These are phyloP conservation scores for Tylopilus intermedius DNA, from an alignment of 768 basidiomycete genomes.

Conservation along the genomic window DNA sequence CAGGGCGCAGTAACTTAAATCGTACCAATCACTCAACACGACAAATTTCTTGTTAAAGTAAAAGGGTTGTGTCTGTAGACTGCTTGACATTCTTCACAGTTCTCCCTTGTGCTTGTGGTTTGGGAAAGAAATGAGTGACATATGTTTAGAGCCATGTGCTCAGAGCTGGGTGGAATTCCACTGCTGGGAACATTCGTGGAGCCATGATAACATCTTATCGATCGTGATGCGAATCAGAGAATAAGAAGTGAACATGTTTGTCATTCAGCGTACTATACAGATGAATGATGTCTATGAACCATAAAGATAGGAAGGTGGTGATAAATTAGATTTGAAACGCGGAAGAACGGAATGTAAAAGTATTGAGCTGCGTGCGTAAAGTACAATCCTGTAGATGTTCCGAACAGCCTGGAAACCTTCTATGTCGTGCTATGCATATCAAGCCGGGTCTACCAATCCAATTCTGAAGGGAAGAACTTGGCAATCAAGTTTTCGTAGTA, in stretches of 20 bases:
- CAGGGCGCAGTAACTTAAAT: not conserved
- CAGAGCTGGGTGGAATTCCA: not conserved
- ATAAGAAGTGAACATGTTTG: not conserved
- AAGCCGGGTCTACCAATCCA: constrained; percentile 67
- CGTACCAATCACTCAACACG: constrained; percentile 86
- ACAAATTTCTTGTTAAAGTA: constrained; percentile 71
- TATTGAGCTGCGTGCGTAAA: not conserved
- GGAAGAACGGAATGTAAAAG: not conserved
- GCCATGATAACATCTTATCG: constrained; percentile 18
- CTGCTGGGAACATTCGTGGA: constrained; percentile 17
- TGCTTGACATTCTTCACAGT: constrained; percentile 11
- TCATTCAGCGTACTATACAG: constrained; percentile 1
- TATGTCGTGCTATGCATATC: constrained; percentile 2
- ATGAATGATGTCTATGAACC: constrained; percentile 1
- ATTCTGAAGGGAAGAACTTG: constrained; percentile 77
- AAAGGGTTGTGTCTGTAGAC: constrained; percentile 17
- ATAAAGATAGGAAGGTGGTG: constrained; percentile 2
- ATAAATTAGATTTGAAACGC: constrained; percentile 16
- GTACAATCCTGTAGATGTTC: constrained; percentile 2
- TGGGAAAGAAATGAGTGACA: not conserved
- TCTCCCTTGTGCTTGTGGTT: not conserved
- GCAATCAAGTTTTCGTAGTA: constrained; percentile 81
- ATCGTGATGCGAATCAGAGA: not conserved
- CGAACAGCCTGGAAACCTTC: constrained; percentile 2
- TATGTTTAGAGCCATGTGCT: not conserved